Percentiles rank a stretch among this genome's conserved stretches.
These are phyloP conservation scores for Candida sp. DNA, from an alignment of 1,139 yeast species.

Conservation along the genomic window DNA sequence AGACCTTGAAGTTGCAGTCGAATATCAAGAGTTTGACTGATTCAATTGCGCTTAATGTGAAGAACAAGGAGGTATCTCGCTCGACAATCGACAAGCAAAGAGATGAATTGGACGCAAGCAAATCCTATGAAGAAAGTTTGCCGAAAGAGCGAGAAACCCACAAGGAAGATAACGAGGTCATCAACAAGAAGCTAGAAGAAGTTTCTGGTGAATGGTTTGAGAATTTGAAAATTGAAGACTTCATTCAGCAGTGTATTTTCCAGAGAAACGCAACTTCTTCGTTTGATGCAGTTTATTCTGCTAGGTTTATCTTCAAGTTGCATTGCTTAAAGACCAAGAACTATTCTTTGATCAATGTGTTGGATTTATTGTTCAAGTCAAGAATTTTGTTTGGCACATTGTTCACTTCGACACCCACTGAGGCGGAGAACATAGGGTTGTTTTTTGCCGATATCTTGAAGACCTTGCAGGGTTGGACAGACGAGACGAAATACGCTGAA, in stretches of 20 bases:
- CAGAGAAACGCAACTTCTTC: conserved; percentile 86
- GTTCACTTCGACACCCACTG: conserved; percentile 73
- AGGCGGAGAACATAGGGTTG: conserved; percentile 84
- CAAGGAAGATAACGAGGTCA: conserved; percentile 20
- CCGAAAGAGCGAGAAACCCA: conserved; percentile 40
- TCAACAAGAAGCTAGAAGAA: conserved; percentile 17
- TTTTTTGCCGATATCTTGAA: conserved; percentile 65
- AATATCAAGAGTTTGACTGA: conserved; percentile 36
- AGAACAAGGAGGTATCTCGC: conserved; percentile 32
- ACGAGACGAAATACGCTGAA: conserved; percentile 22
- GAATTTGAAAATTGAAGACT: conserved; percentile 19
- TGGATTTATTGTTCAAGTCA: conserved; percentile 54
- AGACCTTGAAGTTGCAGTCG: conserved; percentile 41
- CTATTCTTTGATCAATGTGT: conserved; percentile 46
- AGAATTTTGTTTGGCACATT: conserved; percentile 61
- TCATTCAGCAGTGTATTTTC: conserved; percentile 69
- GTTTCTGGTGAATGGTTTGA: conserved; percentile 31
- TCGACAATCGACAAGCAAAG: conserved; percentile 27
- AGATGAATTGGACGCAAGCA: conserved; percentile 32
- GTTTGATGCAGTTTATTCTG: conserved; percentile 78
- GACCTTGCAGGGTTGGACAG: conserved; percentile 48
- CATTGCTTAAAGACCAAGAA: conserved; percentile 47
- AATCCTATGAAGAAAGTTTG: conserved; percentile 23
- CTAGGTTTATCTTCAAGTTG: conserved; percentile 60
- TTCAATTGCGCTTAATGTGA: conserved; percentile 29